Percentiles rank a stretch among this genome's conserved stretches.
Evolutionary conservation across 495 filamentous ascomycete genomes (phyloP).

Genomic region (Immersiella caudata): DNA sequence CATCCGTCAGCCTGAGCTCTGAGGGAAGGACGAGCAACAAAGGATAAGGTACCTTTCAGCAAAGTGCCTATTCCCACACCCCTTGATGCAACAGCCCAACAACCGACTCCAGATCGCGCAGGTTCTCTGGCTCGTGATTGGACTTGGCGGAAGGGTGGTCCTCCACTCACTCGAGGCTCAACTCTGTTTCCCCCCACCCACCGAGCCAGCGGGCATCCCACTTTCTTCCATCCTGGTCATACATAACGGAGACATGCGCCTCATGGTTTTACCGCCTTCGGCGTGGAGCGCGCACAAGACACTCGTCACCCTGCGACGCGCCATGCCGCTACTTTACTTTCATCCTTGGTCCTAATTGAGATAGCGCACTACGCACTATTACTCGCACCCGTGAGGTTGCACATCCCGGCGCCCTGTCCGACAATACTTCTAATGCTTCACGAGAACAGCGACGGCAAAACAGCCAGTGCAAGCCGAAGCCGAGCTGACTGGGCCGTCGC

Average conservation of each 20-base stretch:
- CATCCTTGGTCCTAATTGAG: not conserved
- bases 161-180: slow-evolving; percentile 18
- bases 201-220: slow-evolving; percentile 8
- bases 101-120: not conserved
- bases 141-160: not conserved
- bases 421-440: not conserved
- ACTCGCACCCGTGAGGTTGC: slow-evolving; percentile 1
- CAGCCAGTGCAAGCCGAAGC: not conserved
- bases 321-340: not conserved
- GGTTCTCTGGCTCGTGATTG: slow-evolving; percentile 5
- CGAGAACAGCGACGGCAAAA: not conserved
- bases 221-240: not conserved
- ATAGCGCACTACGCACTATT: slow-evolving; percentile 2
- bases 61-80: not conserved
- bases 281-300: slow-evolving; percentile 19
- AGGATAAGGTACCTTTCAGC: not conserved
- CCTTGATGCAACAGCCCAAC: not conserved
- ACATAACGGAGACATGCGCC: slow-evolving; percentile 5
- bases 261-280: slow-evolving; percentile 17
- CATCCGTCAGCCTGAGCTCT: not conserved
- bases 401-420: slow-evolving; percentile 5
- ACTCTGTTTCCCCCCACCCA: slow-evolving; percentile 12
- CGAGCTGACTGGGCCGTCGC: not conserved
- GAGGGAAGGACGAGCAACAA: not conserved
- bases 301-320: slow-evolving; percentile 11